These are phyloP conservation scores for Colletotrichum orbiculare DNA, from an alignment of 2,329 filamentous ascomycete species.

Conservation along the genomic window DNA sequence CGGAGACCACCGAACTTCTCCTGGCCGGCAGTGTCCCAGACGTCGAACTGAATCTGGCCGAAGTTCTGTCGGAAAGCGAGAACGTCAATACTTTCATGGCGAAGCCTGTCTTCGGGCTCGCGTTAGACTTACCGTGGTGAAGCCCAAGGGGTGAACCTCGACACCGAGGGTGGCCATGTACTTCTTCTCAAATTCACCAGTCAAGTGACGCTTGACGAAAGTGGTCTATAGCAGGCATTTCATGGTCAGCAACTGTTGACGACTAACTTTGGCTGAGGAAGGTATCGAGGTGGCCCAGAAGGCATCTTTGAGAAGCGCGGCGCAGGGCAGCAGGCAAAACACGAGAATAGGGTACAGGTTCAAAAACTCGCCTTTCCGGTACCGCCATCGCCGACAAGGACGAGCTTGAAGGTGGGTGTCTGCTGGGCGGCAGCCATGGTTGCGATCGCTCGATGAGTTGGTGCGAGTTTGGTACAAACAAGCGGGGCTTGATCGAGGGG, in stretches of 20 bases:
- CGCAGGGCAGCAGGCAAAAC: slow-evolving; percentile 1
- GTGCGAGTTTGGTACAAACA: slow-evolving; percentile 57
- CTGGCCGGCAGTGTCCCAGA: slow-evolving; percentile 98
- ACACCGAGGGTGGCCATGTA: slow-evolving; percentile 99
- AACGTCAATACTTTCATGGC: slow-evolving; percentile 26
- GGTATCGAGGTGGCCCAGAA: background rate
- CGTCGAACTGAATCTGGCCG: slow-evolving; percentile 97
- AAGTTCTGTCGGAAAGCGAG: slow-evolving; percentile 78
- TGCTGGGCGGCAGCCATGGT: slow-evolving; percentile 74
- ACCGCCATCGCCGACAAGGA: slow-evolving; percentile 98
- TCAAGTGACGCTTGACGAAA: slow-evolving; percentile 99
- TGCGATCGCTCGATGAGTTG: slow-evolving; percentile 41
- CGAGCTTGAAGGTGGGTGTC: slow-evolving; percentile 96
- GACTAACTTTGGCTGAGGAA: background rate
- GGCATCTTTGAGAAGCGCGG: background rate
- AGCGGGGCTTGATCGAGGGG: slow-evolving; percentile 48
- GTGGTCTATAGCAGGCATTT: slow-evolving; percentile 76
- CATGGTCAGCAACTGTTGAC: slow-evolving; percentile 39
- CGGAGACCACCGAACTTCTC: slow-evolving; percentile 99
- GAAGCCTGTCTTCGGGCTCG: slow-evolving; percentile 35
- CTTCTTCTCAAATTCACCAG: slow-evolving; percentile 99
- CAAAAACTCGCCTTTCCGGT: slow-evolving; percentile 85
- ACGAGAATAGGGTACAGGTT: background rate
- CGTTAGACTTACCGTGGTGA: slow-evolving; percentile 85
- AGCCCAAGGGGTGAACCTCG: slow-evolving; percentile 97